phyloP scores from a whole-genome alignment of 2,329 filamentous ascomycete species.

The Colletotrichum eleusines region DNA sequence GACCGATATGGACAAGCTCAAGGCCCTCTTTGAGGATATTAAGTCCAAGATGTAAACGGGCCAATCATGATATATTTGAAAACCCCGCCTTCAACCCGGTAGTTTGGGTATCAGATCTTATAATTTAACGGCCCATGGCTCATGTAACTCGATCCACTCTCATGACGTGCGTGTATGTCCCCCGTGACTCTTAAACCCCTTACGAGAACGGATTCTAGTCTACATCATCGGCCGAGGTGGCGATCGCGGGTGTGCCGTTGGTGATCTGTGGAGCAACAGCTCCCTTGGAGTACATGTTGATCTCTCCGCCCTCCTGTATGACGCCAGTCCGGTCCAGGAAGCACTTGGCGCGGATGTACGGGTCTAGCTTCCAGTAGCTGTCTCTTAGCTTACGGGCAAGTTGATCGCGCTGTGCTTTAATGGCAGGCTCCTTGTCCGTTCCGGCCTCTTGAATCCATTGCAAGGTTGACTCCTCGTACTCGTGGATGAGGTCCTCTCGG shows the following conservation, averaged over 20 bases:
- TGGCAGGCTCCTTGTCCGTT: slow-evolving; percentile 58
- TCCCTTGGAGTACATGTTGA: slow-evolving; percentile 74
- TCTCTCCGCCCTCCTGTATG: slow-evolving; percentile 73
- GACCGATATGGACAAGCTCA: slow-evolving; percentile 85
- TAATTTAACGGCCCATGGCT: slow-evolving; percentile 38
- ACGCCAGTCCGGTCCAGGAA: slow-evolving; percentile 86
- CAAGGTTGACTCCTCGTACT: slow-evolving; percentile 80
- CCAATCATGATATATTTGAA: slow-evolving; percentile 8
- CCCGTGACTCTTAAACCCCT: not conserved
- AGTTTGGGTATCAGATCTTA: slow-evolving; percentile 15
- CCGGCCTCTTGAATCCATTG: slow-evolving; percentile 75
- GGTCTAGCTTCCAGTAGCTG: slow-evolving; percentile 92
- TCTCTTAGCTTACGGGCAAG: slow-evolving; percentile 73
- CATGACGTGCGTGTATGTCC: not conserved
- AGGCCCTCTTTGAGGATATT: slow-evolving; percentile 83
- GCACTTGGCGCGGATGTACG: slow-evolving; percentile 85
- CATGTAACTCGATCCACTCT: not conserved
- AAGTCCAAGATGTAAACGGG: slow-evolving; percentile 83
- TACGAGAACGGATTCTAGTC: slow-evolving; percentile 51
- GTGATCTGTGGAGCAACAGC: slow-evolving; percentile 44
- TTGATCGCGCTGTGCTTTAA: slow-evolving; percentile 69
- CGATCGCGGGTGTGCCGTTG: slow-evolving; percentile 44
- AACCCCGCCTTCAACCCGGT: not conserved
- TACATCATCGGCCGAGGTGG: slow-evolving; percentile 59
- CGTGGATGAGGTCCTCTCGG: slow-evolving; percentile 73